phyloP scores from a whole-genome alignment of 2,329 filamentous ascomycete species.

The Fusarium sp. region DNA sequence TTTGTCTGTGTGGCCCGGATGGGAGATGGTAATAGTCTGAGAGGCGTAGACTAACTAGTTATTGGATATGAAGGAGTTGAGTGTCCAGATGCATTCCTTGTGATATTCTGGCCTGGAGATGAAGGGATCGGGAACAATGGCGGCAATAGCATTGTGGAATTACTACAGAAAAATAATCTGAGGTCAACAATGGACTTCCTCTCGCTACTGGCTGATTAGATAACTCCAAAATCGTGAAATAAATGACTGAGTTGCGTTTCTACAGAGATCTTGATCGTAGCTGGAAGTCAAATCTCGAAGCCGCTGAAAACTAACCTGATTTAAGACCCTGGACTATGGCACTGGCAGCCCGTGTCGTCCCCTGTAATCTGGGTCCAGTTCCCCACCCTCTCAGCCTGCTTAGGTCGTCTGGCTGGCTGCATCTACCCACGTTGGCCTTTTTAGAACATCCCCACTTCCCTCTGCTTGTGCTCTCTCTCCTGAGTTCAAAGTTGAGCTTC shows the following conservation, averaged over 20 bases:
- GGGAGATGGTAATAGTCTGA: not conserved
- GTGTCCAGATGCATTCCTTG: not conserved
- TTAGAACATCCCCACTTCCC: conserved; percentile 41
- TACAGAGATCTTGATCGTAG: conserved; percentile 29
- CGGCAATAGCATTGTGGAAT: not conserved
- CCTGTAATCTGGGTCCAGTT: conserved; percentile 12
- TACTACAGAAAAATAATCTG: not conserved
- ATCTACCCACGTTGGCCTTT: conserved; percentile 48
- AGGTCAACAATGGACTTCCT: not conserved
- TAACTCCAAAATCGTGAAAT: not conserved
- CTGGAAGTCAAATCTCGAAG: conserved; percentile 4
- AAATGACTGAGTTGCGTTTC: not conserved
- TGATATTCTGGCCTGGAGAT: not conserved
- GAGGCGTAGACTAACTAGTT: conserved; percentile 6
- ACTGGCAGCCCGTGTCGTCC: conserved; percentile 16
- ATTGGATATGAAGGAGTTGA: not conserved
- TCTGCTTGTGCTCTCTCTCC: conserved; percentile 34
- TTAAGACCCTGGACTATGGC: conserved; percentile 16
- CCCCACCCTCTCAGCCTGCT: conserved; percentile 33
- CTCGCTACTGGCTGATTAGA: conserved; percentile 7
- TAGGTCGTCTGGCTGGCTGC: conserved; percentile 25
- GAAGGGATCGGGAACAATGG: conserved; percentile 2
- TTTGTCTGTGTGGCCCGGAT: conserved; percentile 33
- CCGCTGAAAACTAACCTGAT: conserved; percentile 7
- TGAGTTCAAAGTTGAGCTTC: conserved; percentile 39